A percentile compares a stretch with the other conserved stretches of the same genome.
phyloP scores from a whole-genome alignment of 2,329 filamentous ascomycete species.

The Paraphoma chrysanthemicola region DNA sequence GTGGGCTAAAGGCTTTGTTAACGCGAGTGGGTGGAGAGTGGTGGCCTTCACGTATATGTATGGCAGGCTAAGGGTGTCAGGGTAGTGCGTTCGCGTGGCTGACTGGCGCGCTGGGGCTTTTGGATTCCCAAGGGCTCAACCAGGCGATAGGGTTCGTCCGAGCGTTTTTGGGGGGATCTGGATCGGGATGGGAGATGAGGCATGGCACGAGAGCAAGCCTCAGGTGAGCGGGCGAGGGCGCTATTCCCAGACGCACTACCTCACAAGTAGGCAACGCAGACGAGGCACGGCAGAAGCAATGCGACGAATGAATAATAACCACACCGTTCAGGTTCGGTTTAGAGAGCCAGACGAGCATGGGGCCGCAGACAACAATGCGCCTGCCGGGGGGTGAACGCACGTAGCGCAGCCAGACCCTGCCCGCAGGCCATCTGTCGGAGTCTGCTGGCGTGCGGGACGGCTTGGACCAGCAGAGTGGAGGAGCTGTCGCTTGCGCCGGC shows the following conservation, averaged over 20 bases:
- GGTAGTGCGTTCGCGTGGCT: constrained; percentile 52
- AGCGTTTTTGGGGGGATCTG: constrained; percentile 49
- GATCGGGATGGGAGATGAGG: constrained; percentile 48
- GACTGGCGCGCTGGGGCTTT: constrained; percentile 47
- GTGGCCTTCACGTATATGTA: constrained; percentile 53
- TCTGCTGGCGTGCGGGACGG: constrained; percentile 48
- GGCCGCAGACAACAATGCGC: constrained; percentile 43
- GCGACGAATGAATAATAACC: constrained; percentile 45
- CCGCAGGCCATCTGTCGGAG: constrained; percentile 41
- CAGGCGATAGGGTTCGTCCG: constrained; percentile 52
- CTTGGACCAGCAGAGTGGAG: constrained; percentile 48
- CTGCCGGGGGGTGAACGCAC: constrained; percentile 38
- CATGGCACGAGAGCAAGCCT: constrained; percentile 44
- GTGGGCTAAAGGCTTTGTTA: constrained; percentile 48
- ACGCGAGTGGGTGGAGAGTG: constrained; percentile 49
- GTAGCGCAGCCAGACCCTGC: constrained; percentile 43
- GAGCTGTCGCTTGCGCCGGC: constrained; percentile 46
- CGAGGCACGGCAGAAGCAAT: constrained; percentile 50
- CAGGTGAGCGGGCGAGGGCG: constrained; percentile 45
- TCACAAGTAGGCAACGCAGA: constrained; percentile 47
- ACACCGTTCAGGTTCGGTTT: constrained; percentile 46
- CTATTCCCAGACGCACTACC: constrained; percentile 45
- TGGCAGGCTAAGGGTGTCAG: constrained; percentile 48
- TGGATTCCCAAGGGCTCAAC: constrained; percentile 42
- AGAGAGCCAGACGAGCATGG: constrained; percentile 40